Evolutionary conservation across 306 rosid genomes (phyloP).

Genomic region (Quercus suber): DNA sequence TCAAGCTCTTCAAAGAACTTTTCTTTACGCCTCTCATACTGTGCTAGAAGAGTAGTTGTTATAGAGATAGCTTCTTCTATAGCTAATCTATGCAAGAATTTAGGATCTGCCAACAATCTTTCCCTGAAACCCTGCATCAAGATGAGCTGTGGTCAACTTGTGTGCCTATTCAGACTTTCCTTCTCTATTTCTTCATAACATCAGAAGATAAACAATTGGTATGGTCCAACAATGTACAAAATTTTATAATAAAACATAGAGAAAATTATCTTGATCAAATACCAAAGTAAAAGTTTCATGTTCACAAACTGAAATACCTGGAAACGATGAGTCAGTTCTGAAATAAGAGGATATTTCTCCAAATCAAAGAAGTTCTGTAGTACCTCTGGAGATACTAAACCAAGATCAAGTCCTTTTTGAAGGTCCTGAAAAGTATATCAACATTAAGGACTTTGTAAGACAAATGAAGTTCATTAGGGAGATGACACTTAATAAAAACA

Average conservation of each 20-base stretch:
- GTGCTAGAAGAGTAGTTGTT: conserved; percentile 79
- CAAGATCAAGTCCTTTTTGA: conserved; percentile 95
- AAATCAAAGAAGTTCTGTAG: conserved; percentile 90
- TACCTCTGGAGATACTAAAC: conserved; percentile 92
- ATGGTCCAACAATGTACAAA: not conserved
- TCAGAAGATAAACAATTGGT: not conserved
- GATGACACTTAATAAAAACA: not conserved
- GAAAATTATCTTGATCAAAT: conserved; percentile 18
- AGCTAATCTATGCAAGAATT: conserved; percentile 86
- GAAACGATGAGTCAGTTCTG: conserved; percentile 87
- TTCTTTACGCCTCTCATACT: conserved; percentile 82
- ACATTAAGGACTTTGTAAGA: conserved; percentile 15
- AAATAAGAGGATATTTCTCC: conserved; percentile 82
- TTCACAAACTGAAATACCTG: conserved; percentile 52
- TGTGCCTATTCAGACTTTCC: not conserved
- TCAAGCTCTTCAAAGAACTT: conserved; percentile 84
- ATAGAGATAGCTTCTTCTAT: conserved; percentile 91
- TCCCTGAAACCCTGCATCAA: conserved; percentile 93
- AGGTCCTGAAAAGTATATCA: conserved; percentile 65
- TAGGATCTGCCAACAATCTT: conserved; percentile 97
- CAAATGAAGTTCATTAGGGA: conserved; percentile 2
- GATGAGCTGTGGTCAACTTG: conserved; percentile 17
- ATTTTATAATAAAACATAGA: not conserved
- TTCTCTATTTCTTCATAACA: not conserved
- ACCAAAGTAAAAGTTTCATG: not conserved